Conservation (phyloP, 352 stramenopile genomes). For the Saprolegnia parasitica region DNA sequence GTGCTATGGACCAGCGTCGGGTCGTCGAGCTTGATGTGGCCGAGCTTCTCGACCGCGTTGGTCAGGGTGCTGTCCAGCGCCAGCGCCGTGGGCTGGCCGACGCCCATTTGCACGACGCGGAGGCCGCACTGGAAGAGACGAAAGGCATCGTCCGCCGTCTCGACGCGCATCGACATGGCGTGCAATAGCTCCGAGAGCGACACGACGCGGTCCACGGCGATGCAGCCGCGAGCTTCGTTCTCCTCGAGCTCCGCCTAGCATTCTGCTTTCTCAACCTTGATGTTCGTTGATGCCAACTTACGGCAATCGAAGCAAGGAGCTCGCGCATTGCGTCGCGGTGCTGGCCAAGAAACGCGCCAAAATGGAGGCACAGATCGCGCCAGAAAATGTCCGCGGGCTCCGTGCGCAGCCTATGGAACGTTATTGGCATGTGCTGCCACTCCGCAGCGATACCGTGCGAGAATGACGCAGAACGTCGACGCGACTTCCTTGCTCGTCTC, state of each 20-base stretch:
- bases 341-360: slow-evolving; percentile 4
- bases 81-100: not conserved
- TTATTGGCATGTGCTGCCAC: not conserved
- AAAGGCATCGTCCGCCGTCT: not conserved
- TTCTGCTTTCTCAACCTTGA: too few species aligned
- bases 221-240: not conserved
- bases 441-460: not conserved
- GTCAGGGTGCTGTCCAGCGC: slow-evolving; percentile 11
- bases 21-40: not conserved
- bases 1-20: too few species aligned
- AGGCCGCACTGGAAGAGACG: not conserved
- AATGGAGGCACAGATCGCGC: slow-evolving; percentile 13
- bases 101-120: slow-evolving; percentile 10
- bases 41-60: slow-evolving; percentile 2
- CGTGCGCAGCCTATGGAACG: slow-evolving; percentile 4
- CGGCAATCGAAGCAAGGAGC: slow-evolving; percentile 2
- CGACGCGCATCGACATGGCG: slow-evolving; percentile 18
- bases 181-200: slow-evolving; percentile 10
- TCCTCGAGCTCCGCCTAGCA: not conserved
- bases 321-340: not conserved
- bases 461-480: slow-evolving; percentile 5
- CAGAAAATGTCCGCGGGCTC: slow-evolving; percentile 15
- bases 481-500: slow-evolving; percentile 19
- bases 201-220: slow-evolving; percentile 12
- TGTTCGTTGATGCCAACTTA: not conserved